phyloP scores from a whole-genome alignment of 73 alveolate genomes.

The Stentor roeselii region DNA sequence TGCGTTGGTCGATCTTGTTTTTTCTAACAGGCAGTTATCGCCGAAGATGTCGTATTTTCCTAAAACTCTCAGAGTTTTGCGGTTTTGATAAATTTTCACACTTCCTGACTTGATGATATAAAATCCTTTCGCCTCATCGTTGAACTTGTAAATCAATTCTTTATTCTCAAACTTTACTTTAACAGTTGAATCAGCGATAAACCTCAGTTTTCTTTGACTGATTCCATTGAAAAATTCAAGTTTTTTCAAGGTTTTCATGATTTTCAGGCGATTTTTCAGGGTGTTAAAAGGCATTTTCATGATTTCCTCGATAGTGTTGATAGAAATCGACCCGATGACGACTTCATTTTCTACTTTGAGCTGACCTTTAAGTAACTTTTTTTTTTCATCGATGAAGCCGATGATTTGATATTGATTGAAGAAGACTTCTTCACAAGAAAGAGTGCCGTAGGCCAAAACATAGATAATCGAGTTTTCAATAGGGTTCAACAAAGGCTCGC shows the following conservation, averaged over 20 bases:
- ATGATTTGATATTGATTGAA: too few species aligned
- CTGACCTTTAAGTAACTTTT: not conserved
- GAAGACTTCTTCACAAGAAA: not conserved
- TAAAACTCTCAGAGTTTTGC: not conserved
- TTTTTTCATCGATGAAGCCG: not conserved
- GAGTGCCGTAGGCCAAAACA: not conserved
- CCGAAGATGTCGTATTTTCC: not conserved
- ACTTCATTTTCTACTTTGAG: not conserved
- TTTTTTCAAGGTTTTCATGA: not conserved
- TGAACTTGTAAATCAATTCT: not conserved
- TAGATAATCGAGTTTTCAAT: too few species aligned
- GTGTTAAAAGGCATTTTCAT: not conserved
- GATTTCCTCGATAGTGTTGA: not conserved
- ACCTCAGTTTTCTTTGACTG: not conserved
- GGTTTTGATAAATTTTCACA: not conserved
- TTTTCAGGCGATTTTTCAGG: not conserved
- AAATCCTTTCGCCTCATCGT: not conserved
- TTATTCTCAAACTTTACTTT: not conserved
- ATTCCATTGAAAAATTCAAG: not conserved
- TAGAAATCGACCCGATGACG: not conserved
- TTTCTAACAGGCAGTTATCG: not conserved
- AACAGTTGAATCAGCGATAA: not conserved
- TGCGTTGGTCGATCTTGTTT: not conserved
- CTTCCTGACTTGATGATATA: not conserved
- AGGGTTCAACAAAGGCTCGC: not conserved